Conservation (phyloP, 306 rosid species). For the Mucuna pruriens region DNA sequence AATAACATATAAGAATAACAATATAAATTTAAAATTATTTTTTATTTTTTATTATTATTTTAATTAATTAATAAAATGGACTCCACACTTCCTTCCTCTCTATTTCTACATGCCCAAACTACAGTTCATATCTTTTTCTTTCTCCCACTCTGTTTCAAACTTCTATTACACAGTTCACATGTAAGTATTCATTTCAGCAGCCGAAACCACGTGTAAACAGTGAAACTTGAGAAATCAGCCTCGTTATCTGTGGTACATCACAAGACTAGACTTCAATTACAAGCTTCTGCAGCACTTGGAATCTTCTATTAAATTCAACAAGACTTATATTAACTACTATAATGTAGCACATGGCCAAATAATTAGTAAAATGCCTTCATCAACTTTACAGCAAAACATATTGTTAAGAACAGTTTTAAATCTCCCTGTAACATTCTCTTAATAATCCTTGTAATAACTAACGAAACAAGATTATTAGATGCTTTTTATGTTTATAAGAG, state of each 20-base stretch:
- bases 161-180: slow-evolving; percentile 40
- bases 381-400: slow-evolving; percentile 29
- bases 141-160: no score
- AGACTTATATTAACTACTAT: slow-evolving; percentile 14
- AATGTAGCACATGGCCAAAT: slow-evolving; percentile 39
- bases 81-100: no score
- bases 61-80: no score
- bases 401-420: background rate
- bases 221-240: slow-evolving; percentile 28
- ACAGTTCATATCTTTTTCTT: no score
- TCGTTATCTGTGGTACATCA: slow-evolving; percentile 15
- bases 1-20: no score
- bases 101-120: no score
- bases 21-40: no score
- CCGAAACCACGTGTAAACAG: slow-evolving; percentile 39
- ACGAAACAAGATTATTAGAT: background rate
- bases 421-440: background rate
- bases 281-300: slow-evolving; percentile 30
- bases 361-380: slow-evolving; percentile 13
- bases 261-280: slow-evolving; percentile 5
- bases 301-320: slow-evolving; percentile 38
- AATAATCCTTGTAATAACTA: background rate
- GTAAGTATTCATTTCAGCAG: slow-evolving; percentile 48
- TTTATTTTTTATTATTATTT: no score
- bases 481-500: background rate